These are phyloP conservation scores for Sporothrix schenckii DNA, from an alignment of 2,329 filamentous ascomycete species.

Conservation along the genomic window DNA sequence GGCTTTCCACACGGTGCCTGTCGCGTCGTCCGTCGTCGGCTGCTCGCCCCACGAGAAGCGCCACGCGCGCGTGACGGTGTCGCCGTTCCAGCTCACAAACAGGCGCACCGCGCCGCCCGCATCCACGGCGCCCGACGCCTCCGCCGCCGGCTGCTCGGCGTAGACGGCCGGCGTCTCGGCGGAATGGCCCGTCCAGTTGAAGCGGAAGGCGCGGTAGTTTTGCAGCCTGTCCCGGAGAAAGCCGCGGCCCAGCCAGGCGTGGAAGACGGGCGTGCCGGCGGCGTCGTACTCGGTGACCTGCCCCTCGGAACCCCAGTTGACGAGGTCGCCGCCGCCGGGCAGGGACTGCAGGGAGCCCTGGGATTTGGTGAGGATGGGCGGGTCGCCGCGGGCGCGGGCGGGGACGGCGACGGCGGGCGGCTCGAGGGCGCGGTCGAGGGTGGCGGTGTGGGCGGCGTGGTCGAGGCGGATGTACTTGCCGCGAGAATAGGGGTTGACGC, in stretches of 20 bases:
- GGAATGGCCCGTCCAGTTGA: conserved; percentile 54
- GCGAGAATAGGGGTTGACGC: conserved; percentile 42
- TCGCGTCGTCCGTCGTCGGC: neutral
- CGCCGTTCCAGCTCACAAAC: conserved; percentile 52
- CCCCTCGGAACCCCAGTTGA: conserved; percentile 60
- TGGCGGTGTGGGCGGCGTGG: conserved; percentile 48
- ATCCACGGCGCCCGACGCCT: conserved; percentile 32
- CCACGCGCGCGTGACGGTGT: conserved; percentile 44
- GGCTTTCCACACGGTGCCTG: neutral
- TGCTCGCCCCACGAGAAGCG: conserved; percentile 33
- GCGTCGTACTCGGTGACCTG: conserved; percentile 52
- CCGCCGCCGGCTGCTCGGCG: conserved; percentile 37
- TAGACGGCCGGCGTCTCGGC: conserved; percentile 45
- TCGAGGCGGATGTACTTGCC: conserved; percentile 53
- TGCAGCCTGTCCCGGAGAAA: conserved; percentile 47
- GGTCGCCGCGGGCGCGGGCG: neutral
- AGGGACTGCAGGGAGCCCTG: conserved; percentile 58
- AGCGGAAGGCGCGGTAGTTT: conserved; percentile 60
- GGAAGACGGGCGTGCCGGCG: conserved; percentile 57
- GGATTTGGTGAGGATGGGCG: conserved; percentile 34
- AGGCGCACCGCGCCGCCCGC: conserved; percentile 36
- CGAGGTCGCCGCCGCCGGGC: conserved; percentile 55
- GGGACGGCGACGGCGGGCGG: conserved; percentile 43
- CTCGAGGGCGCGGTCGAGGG: conserved; percentile 51
- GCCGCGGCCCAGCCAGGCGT: conserved; percentile 52